Evolutionary conservation across 345 rosid species (phyloP).

Genomic region (Populus ilicifolia): DNA sequence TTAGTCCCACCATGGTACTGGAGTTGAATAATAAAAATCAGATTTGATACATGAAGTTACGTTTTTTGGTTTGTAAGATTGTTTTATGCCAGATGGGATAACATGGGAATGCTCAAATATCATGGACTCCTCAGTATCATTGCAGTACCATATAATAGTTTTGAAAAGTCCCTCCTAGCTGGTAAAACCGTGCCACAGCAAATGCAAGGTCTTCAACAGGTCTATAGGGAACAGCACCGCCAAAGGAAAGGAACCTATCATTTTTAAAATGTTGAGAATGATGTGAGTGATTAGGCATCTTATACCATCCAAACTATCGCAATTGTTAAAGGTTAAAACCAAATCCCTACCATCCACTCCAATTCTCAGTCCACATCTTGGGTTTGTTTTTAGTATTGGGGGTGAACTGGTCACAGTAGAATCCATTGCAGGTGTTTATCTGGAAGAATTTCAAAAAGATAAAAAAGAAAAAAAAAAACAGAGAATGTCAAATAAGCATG

Average conservation of each 20-base stretch:
- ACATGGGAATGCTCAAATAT: neutral
- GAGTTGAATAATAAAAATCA: slow-evolving; percentile 20
- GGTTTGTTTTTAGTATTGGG: slow-evolving; percentile 84
- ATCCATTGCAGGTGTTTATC: slow-evolving; percentile 97
- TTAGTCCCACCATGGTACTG: slow-evolving; percentile 98
- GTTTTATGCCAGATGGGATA: neutral
- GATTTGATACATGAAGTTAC: slow-evolving; percentile 1
- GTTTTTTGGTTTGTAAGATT: slow-evolving; percentile 6
- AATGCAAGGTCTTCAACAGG: slow-evolving; percentile 91
- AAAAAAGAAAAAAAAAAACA: slow-evolving; percentile 5
- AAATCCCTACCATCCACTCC: slow-evolving; percentile 82
- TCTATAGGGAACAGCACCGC: slow-evolving; percentile 80
- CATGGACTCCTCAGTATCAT: neutral
- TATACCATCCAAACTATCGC: slow-evolving; percentile 9
- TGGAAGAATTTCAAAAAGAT: slow-evolving; percentile 19
- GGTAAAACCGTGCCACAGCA: slow-evolving; percentile 88
- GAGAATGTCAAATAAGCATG: slow-evolving; percentile 4
- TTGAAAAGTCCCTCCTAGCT: slow-evolving; percentile 92
- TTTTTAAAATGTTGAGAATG: slow-evolving; percentile 12
- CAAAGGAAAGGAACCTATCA: slow-evolving; percentile 70
- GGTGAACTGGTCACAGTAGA: slow-evolving; percentile 94
- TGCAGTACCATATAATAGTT: slow-evolving; percentile 85
- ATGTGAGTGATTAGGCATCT: neutral
- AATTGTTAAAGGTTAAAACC: slow-evolving; percentile 6
- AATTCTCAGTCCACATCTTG: slow-evolving; percentile 96